Evolutionary conservation across 495 filamentous ascomycete genomes (phyloP), one percentile per base, ranked within the genome.

Genomic region (Letharia columbiana): DNA sequence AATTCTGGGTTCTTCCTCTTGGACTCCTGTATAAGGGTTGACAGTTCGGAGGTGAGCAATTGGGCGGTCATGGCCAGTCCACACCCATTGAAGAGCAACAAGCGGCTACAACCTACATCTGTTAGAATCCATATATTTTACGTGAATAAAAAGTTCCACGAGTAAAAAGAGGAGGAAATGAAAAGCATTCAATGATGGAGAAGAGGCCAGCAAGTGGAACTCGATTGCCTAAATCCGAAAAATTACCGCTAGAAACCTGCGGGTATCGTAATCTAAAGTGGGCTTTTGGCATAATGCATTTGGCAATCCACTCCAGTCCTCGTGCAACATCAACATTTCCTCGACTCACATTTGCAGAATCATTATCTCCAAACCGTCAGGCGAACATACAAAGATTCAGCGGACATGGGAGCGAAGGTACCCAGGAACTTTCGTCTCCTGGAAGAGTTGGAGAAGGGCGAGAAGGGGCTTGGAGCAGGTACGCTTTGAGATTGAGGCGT

Each of bases 371-470:
- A 42, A n/a, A 42, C 15, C 12, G 11, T 47, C 17, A 2, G 15
- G 54, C 33, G 31, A 45, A 35, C 17, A 35, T 13, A 9, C 9
- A 37, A 9, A 37, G 2, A 42, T 58, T 18, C 42, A 57, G 52
- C 61, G 74, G 82, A 49, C 35, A 91, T 91, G 88, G 76, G 83
- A 60, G 90, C 94, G 47, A 96, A 95, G 73, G 83, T 98, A 44
- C 94, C 94, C 49, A 83, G 94, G 72, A 98, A 98, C 78, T 98
- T 98, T 74, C 85, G 92, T 70, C 85, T 98, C 70, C 84, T 98
- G 28, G 95, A 96, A 74, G 94, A 98, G 86, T 83, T 98, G 4
- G 94, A 98, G 81, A 98, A 97, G 80, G 94, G 94, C 69, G 94
- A 98, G 81, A 98, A 98, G 76, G 94, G 95, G 56, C 81, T 93